Conservation (phyloP, 225 moss, liverwort and hornwort genomes). For the Anthoceros angustus region DNA sequence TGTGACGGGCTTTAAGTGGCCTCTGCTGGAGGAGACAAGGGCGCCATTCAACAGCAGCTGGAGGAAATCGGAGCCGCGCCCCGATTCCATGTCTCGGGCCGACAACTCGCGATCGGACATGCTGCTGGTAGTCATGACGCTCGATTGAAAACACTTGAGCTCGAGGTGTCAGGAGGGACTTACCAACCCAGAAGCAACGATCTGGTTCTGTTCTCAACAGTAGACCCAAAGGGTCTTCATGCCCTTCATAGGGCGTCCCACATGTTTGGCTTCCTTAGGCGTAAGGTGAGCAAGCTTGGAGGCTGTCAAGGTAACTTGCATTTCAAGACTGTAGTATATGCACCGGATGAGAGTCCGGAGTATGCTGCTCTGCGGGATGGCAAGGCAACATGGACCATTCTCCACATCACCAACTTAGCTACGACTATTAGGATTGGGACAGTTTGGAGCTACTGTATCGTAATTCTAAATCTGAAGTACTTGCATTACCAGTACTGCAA, state of each 20-base stretch:
- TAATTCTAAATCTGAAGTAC: not conserved
- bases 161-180: not conserved
- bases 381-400: not conserved
- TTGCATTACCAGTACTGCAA: not conserved
- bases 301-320: not conserved
- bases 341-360: not conserved
- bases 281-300: not conserved
- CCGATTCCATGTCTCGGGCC: too few relatives aligned
- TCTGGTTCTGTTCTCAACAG: not conserved
- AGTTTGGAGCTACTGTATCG: not conserved
- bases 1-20: not conserved
- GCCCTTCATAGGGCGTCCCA: not conserved
- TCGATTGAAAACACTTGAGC: too few relatives aligned
- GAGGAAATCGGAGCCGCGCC: too few relatives aligned
- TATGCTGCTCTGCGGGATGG: not conserved
- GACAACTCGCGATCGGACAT: too few relatives aligned
- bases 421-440: not conserved
- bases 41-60: too few relatives aligned
- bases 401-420: not conserved
- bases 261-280: not conserved
- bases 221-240: not conserved
- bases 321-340: not conserved
- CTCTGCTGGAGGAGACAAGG: slow-evolving; percentile 3
- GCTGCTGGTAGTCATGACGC: too few relatives aligned
- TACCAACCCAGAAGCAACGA: not conserved